Evolutionary conservation across 331 rosid genomes (phyloP).

Genomic region (Saraca asoca): DNA sequence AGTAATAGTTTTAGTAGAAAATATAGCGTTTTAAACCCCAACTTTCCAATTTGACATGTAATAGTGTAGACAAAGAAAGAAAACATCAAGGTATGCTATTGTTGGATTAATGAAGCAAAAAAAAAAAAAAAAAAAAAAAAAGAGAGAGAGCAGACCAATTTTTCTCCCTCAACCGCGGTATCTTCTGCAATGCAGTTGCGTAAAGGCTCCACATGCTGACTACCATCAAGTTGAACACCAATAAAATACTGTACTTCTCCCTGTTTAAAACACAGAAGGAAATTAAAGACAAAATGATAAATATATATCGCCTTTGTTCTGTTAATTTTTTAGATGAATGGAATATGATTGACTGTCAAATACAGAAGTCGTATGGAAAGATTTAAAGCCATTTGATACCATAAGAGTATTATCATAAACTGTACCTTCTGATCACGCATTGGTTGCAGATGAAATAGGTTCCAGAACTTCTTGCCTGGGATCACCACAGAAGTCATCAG

Average conservation of each 20-base stretch:
- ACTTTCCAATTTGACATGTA: constrained; percentile 5
- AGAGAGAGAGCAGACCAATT: constrained; percentile 58
- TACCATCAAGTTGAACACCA: constrained; percentile 98
- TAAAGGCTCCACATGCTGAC: constrained; percentile 93
- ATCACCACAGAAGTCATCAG: constrained; percentile 29
- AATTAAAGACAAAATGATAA: constrained; percentile 1
- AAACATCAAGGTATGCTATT: neutral
- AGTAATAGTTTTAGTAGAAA: neutral
- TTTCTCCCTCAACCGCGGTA: constrained; percentile 72
- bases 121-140: too few species aligned
- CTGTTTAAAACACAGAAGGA: constrained; percentile 46
- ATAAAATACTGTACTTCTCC: constrained; percentile 96
- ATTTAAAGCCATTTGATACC: constrained; percentile 24
- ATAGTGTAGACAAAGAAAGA: constrained; percentile 9
- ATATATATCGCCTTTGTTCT: neutral
- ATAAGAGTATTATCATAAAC: constrained; percentile 2
- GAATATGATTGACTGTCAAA: constrained; percentile 4
- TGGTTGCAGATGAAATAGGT: constrained; percentile 92
- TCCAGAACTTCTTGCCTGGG: constrained; percentile 96
- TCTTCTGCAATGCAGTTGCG: constrained; percentile 63
- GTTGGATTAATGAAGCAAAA: constrained; percentile 14
- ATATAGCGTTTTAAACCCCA: constrained; percentile 2
- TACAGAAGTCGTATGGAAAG: neutral
- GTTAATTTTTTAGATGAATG: neutral
- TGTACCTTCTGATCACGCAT: constrained; percentile 98